phyloP scores from a whole-genome alignment of 176 grass and related monocot genomes.

The Avena sativa region DNA sequence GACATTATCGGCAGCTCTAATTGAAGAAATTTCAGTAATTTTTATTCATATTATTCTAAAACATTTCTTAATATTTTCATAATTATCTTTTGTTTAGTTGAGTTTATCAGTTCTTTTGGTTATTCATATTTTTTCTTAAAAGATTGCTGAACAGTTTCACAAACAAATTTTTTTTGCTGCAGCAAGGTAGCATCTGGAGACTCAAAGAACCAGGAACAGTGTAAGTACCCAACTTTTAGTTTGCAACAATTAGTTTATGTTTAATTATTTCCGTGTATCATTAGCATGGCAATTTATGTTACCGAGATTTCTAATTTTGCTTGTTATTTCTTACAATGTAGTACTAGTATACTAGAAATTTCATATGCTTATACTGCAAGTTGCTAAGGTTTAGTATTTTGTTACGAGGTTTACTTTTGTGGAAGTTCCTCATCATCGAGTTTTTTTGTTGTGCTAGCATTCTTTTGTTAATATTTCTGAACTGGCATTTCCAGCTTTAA shows the following conservation, averaged over 20 bases:
- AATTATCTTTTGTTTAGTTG: conserved; percentile 5
- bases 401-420: not conserved
- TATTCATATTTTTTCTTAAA: not conserved
- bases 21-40: not conserved
- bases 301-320: conserved; percentile 10
- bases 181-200: conserved; percentile 48
- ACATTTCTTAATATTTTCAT: not conserved
- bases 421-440: not conserved
- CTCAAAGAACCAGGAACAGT: conserved; percentile 36
- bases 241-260: not conserved
- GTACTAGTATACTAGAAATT: not conserved
- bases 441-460: not conserved
- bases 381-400: conserved; percentile 18
- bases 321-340: conserved; percentile 11
- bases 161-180: conserved; percentile 31
- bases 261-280: not conserved
- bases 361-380: not conserved
- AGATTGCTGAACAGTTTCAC: conserved; percentile 12
- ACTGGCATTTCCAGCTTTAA: not conserved
- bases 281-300: not conserved
- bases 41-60: conserved; percentile 21
- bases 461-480: not conserved
- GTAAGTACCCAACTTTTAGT: conserved; percentile 30
- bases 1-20: conserved; percentile 11
- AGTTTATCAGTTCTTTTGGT: conserved; percentile 27